Base-by-base conservation (phyloP, 805 yeast genomes). In the Yarrowia sp. region DNA sequence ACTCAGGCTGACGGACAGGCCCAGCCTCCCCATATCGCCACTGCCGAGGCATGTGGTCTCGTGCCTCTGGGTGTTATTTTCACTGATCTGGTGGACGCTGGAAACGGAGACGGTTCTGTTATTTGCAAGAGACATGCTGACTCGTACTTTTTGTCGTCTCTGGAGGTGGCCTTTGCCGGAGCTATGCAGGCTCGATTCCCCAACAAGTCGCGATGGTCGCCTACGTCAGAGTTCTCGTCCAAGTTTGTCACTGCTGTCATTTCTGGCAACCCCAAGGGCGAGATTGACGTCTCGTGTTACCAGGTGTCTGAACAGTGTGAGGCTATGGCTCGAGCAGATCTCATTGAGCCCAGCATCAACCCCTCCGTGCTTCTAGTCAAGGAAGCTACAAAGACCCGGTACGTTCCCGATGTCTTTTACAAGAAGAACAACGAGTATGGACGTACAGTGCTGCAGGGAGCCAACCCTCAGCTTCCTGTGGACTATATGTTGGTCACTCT, bases 361-460 rank as follows among this genome's bases (percentile, higher is more conserved):
- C 98, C 99, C 0, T 87, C 92, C 20, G 86, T 89, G 81, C 87
- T 94, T 75, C 89, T 86, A 72, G 87, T 95, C 71, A 89, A 91
- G 74, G 88, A 86, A 36, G 87, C 91, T n/a, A 85, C 85, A 47
- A 82, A 84, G 19, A 83, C 82, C 10, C 83, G 97, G 68, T 95
- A 94, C 72, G 98, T 95, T 15, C 99, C 99, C 0, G 99, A 95
- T 70, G 89, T 95, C 33, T 90, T 91, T 74, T 95, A 89, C 81
- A 86, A 87, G 77, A 87, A 86, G 75, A 84, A 86, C 69, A 95
- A 95, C 75, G 98, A 95, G 78, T 95, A 95, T 78, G 91, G 91
- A 4, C 80, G 92, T 38, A 87, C 91, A 43, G 96, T 95, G n/a
- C 92, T 92, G 73, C 85, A 87, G 49, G 89, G 91, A 74, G 96